Evolutionary conservation across 2,329 filamentous ascomycete genomes (phyloP).

Genomic region (Purpureocillium lavendulum): DNA sequence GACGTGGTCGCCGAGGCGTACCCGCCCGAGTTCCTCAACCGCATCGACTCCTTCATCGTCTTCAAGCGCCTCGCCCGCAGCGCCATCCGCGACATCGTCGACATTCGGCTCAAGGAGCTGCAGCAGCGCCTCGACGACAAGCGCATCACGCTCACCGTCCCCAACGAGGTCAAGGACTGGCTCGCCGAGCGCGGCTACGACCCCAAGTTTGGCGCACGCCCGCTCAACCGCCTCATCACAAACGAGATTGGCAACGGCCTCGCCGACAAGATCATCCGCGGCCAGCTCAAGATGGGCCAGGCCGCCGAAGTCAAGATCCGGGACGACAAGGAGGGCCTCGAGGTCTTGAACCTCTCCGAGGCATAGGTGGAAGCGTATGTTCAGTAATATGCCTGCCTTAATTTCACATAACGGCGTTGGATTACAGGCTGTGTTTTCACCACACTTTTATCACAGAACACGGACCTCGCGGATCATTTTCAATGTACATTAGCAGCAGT

Average conservation of each 20-base stretch:
- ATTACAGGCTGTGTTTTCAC: constrained; percentile 1
- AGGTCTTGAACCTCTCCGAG: constrained; percentile 29
- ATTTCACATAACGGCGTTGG: too few species aligned
- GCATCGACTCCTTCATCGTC: constrained; percentile 93
- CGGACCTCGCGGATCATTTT: too few species aligned
- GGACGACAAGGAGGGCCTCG: constrained; percentile 49
- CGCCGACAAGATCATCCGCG: constrained; percentile 86
- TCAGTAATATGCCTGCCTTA: too few species aligned
- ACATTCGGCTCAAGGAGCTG: constrained; percentile 81
- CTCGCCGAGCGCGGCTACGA: constrained; percentile 86
- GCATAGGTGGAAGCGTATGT: too few species aligned
- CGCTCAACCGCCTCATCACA: constrained; percentile 82
- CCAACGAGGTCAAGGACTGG: constrained; percentile 70
- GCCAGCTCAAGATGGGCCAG: constrained; percentile 69
- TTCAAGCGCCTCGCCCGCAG: constrained; percentile 77
- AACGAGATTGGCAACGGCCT: constrained; percentile 84
- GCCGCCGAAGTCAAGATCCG: constrained; percentile 62
- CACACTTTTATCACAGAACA: too few species aligned
- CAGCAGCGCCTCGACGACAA: constrained; percentile 77
- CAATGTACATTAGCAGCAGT: too few species aligned
- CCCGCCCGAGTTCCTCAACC: constrained; percentile 91
- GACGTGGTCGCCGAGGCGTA: constrained; percentile 70
- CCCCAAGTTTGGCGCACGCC: constrained; percentile 81
- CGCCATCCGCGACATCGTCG: constrained; percentile 84
- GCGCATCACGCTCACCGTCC: constrained; percentile 68